These are phyloP conservation scores for Podosphaera xanthii DNA, from an alignment of 2,329 filamentous ascomycete genomes.

Conservation along the genomic window DNA sequence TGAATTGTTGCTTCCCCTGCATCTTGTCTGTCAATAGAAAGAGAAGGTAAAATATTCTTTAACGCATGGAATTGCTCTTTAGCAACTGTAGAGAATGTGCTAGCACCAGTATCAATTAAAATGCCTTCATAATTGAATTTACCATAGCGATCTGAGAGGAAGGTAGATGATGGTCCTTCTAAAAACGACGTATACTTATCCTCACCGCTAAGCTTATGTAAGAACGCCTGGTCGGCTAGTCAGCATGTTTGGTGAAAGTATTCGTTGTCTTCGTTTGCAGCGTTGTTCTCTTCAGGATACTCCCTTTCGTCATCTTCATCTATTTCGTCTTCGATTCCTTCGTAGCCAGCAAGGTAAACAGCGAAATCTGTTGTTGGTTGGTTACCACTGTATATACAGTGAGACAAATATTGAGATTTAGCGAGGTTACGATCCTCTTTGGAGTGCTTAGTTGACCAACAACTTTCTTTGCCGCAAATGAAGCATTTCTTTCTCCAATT, in stretches of 20 bases:
- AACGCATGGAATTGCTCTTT: no score
- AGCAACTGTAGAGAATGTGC: neutral
- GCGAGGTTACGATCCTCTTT: neutral
- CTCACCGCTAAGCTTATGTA: no score
- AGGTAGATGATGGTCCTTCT: neutral
- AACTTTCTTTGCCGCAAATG: no score
- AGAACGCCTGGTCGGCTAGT: neutral
- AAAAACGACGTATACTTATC: no score
- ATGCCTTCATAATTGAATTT: neutral
- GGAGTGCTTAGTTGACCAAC: neutral
- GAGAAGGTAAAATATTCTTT: no score
- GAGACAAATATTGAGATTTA: neutral
- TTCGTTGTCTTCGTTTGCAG: neutral
- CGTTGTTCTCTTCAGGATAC: neutral
- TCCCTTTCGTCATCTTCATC: neutral
- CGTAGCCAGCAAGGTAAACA: neutral
- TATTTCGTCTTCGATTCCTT: neutral
- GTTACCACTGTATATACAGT: no score
- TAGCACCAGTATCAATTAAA: neutral
- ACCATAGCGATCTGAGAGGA: neutral
- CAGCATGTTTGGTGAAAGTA: neutral
- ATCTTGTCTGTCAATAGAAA: no score
- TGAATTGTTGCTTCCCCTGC: no score
- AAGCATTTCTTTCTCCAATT: neutral
- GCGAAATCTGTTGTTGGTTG: neutral